Conservation (phyloP, 257 asterid genomes). For the Nicotiana undulata region DNA sequence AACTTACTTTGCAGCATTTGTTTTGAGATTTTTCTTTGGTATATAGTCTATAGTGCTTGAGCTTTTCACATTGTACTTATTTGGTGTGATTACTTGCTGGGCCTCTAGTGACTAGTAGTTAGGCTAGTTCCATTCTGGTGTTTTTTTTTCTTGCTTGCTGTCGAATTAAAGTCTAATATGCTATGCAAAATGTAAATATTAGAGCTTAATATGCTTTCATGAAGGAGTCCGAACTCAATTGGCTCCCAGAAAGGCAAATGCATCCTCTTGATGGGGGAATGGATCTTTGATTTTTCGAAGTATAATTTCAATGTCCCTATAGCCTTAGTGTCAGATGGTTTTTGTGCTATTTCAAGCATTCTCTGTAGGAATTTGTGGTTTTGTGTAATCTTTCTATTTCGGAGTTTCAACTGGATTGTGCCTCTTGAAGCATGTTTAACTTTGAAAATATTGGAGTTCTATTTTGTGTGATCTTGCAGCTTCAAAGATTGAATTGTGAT, state of each 20-base stretch:
- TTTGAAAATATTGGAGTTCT: background rate
- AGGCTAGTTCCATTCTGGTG: background rate
- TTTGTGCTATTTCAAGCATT: background rate
- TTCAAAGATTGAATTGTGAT: background rate
- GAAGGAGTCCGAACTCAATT: conserved; percentile 11
- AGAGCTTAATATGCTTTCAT: no score
- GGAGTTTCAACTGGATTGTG: background rate
- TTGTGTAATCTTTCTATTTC: background rate
- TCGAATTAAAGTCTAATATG: background rate
- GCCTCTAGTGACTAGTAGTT: background rate
- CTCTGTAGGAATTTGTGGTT: background rate
- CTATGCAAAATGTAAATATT: no score
- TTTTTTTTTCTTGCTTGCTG: background rate
- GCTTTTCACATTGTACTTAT: background rate
- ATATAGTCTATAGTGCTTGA: background rate
- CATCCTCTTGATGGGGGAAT: background rate
- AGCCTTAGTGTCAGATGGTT: background rate
- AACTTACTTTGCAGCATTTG: background rate
- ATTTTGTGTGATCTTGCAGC: background rate
- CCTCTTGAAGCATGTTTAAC: background rate
- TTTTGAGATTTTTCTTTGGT: background rate
- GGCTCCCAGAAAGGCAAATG: background rate
- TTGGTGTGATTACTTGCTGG: background rate
- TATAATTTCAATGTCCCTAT: background rate
- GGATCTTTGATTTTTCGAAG: background rate